Conservation (phyloP, 257 asterid species). For the Mitragyna speciosa region DNA sequence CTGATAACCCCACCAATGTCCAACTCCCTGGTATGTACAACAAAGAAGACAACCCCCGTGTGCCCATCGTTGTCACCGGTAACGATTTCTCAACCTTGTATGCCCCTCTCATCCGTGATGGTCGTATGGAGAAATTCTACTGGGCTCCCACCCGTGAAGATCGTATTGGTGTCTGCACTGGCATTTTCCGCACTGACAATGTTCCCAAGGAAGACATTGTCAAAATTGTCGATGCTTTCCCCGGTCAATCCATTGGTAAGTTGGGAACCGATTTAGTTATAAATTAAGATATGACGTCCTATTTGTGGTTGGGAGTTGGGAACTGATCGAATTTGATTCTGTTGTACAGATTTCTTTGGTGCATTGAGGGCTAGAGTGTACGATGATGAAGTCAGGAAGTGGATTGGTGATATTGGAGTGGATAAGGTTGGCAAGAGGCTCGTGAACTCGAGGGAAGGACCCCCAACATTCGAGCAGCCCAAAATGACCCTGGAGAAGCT, state of each 20-base stretch:
- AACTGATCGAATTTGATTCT: not conserved
- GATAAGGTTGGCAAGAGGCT: constrained; percentile 55
- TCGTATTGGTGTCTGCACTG: constrained; percentile 78
- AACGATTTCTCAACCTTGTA: constrained; percentile 83
- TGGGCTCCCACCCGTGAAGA: constrained; percentile 95
- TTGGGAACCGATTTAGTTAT: not conserved
- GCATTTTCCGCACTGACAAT: constrained; percentile 68
- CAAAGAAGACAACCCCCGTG: constrained; percentile 85
- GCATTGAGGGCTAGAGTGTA: constrained; percentile 87
- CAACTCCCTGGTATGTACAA: constrained; percentile 97
- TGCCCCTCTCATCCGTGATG: constrained; percentile 91
- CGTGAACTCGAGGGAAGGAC: constrained; percentile 79
- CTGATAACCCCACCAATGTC: constrained; percentile 81
- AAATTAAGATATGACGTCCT: no score
- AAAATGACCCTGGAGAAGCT: constrained; percentile 67
- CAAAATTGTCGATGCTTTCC: constrained; percentile 73
- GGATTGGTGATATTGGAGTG: constrained; percentile 55
- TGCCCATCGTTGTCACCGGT: constrained; percentile 78
- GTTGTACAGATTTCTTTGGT: constrained; percentile 69
- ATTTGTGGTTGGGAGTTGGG: no score
- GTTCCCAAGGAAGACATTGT: constrained; percentile 48
- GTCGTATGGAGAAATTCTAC: constrained; percentile 95
- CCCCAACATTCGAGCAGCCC: constrained; percentile 72
- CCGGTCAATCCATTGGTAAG: constrained; percentile 87
- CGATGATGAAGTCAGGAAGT: constrained; percentile 74